Conservation (phyloP, 106 monocot species). For the Acanthochlamys bracteata region DNA sequence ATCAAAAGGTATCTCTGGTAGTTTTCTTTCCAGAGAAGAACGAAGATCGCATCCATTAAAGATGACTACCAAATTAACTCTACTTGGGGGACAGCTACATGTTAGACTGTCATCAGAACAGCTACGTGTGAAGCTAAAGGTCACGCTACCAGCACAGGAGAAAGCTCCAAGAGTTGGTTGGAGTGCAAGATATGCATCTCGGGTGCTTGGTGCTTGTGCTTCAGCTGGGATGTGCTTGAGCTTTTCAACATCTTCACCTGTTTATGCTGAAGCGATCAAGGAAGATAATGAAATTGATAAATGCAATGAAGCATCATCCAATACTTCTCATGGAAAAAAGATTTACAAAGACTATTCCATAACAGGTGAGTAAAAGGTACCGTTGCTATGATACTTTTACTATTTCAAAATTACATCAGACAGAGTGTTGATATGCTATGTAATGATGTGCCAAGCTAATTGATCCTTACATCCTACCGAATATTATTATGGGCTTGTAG, state of each 20-base stretch:
- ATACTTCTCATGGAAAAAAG: constrained; percentile 69
- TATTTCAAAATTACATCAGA: too few relatives aligned
- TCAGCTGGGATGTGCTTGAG: constrained; percentile 55
- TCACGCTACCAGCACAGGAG: constrained; percentile 20
- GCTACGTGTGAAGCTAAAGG: constrained; percentile 30
- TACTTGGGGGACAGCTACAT: constrained; percentile 28
- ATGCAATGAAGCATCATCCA: constrained; percentile 12
- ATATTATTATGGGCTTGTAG: constrained; percentile 21
- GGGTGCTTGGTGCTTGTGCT: constrained; percentile 29
- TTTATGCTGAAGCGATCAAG: constrained; percentile 42
- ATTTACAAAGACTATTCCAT: constrained; percentile 70
- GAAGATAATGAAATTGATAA: constrained; percentile 20
- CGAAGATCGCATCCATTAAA: constrained; percentile 11
- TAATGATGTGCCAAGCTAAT: too few relatives aligned
- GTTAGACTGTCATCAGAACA: constrained; percentile 22
- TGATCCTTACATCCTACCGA: too few relatives aligned
- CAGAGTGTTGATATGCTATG: too few relatives aligned
- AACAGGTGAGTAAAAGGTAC: constrained; percentile 49
- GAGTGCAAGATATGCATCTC: constrained; percentile 23
- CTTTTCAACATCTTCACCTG: constrained; percentile 45
- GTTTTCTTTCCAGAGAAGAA: constrained; percentile 19
- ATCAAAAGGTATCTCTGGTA: constrained; percentile 7
- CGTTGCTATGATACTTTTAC: too few relatives aligned
- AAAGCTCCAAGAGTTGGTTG: constrained; percentile 31
- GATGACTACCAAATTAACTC: constrained; percentile 28